Percentiles rank a stretch among this genome's conserved stretches.
phyloP scores from a whole-genome alignment of 192 early-diverging fungal genomes.

The Umbelopsis sp. region DNA sequence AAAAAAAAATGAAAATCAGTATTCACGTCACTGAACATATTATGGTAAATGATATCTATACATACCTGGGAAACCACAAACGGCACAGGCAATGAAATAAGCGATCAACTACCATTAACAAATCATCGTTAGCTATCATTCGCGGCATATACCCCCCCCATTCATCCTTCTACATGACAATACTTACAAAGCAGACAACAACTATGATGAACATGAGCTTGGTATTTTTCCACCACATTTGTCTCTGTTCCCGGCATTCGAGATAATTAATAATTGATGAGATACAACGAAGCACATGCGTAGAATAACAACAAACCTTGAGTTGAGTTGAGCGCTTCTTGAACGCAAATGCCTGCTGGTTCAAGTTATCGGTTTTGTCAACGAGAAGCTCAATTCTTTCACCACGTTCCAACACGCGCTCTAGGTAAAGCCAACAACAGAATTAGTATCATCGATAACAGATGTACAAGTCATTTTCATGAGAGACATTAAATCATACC shows the following conservation, averaged over 20 bases:
- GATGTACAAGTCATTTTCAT: no score
- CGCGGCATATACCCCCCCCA: no score
- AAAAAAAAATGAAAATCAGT: no score
- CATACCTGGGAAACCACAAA: constrained; percentile 81
- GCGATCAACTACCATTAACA: constrained; percentile 56
- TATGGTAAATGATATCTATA: background rate
- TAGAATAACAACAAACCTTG: constrained; percentile 46
- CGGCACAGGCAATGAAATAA: constrained; percentile 72
- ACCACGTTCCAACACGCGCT: constrained; percentile 84
- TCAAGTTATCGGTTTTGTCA: constrained; percentile 88
- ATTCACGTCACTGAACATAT: no score
- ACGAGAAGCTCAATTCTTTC: constrained; percentile 88
- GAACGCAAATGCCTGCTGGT: constrained; percentile 88
- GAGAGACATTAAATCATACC: constrained; percentile 40
- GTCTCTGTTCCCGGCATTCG: constrained; percentile 42
- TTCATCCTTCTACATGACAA: background rate
- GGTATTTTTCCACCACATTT: constrained; percentile 96
- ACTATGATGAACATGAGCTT: constrained; percentile 75
- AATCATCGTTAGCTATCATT: no score
- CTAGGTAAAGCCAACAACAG: constrained; percentile 34
- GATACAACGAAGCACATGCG: background rate
- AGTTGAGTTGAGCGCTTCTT: constrained; percentile 84
- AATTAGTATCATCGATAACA: background rate
- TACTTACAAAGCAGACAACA: constrained; percentile 55
- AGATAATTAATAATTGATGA: background rate